phyloP scores from a whole-genome alignment of 176 grass and related monocot species.

The Oryza rufipogon region DNA sequence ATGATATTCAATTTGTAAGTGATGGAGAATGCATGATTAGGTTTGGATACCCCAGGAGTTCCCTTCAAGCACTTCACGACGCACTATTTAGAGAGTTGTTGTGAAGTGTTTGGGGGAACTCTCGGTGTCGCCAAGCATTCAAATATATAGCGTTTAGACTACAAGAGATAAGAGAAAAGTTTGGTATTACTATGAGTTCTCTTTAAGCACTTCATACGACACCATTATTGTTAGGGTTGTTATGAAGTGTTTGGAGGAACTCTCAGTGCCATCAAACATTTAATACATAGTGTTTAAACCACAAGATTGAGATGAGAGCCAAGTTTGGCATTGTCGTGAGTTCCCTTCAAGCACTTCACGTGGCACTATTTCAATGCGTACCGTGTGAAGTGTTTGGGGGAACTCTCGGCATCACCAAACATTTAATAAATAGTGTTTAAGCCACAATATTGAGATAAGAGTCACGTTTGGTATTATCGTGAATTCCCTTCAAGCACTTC shows the following conservation, averaged over 20 bases:
- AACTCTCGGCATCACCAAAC: too few relatives aligned
- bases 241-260: constrained; percentile 64
- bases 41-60: constrained; percentile 53
- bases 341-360: constrained; percentile 45
- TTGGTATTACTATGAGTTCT: constrained; percentile 37
- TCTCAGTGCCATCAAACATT: constrained; percentile 39
- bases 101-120: constrained; percentile 46
- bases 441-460: not conserved
- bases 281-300: not conserved
- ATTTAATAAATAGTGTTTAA: too few relatives aligned
- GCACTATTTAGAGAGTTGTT: rapidly evolving
- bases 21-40: not conserved
- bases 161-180: not conserved
- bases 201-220: constrained; percentile 36
- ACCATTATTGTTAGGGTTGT: too few relatives aligned
- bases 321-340: constrained; percentile 33
- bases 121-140: too few relatives aligned
- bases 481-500: constrained; percentile 46
- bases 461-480: constrained; percentile 19
- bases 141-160: too few relatives aligned
- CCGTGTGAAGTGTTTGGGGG: constrained; percentile 45
- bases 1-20: not conserved
- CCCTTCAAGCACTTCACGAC: constrained; percentile 49
- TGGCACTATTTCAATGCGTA: not conserved
- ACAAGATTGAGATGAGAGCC: not conserved